Percentiles rank a stretch among this genome's conserved stretches.
phyloP scores from a whole-genome alignment of 2,329 filamentous ascomycete genomes.

The Ophiostoma australiae region DNA sequence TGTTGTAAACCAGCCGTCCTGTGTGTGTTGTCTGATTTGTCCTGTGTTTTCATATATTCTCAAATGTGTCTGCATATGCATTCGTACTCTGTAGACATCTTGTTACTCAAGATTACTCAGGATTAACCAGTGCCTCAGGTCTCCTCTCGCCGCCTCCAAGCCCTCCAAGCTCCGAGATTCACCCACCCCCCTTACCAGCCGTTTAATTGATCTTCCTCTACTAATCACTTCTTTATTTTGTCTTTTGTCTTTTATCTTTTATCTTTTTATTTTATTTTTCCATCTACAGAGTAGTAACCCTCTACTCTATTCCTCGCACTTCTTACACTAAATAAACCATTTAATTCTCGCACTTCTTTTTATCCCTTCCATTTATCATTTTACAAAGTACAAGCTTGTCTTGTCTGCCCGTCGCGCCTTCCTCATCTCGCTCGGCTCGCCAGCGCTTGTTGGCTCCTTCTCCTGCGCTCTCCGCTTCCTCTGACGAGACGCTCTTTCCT shows the following conservation, averaged over 20 bases:
- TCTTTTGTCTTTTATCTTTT: constrained; percentile 11
- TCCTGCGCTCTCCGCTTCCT: constrained; percentile 15
- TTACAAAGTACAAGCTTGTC: neutral
- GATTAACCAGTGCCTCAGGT: neutral
- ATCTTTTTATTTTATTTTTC: constrained; percentile 10
- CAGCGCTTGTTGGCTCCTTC: constrained; percentile 26
- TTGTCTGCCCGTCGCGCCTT: constrained; percentile 7
- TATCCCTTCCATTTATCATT: neutral
- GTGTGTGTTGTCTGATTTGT: neutral
- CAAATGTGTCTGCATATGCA: neutral
- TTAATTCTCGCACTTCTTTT: neutral
- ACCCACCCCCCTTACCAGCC: constrained; percentile 9
- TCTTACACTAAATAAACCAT: neutral
- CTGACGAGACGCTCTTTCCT: constrained; percentile 1
- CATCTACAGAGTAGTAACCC: neutral
- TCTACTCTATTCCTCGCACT: neutral
- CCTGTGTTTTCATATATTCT: neutral
- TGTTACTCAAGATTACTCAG: too few species aligned
- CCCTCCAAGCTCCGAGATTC: constrained; percentile 9
- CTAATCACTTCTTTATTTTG: constrained; percentile 7
- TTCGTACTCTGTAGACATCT: too few species aligned
- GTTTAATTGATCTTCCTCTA: constrained; percentile 12
- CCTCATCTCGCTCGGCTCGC: constrained; percentile 8
- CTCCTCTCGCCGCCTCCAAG: neutral
- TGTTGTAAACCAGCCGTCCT: neutral